Percentiles rank a stretch among this genome's conserved stretches.
These are phyloP conservation scores for Pluteus cervinus DNA, from an alignment of 768 basidiomycete species.

Conservation along the genomic window DNA sequence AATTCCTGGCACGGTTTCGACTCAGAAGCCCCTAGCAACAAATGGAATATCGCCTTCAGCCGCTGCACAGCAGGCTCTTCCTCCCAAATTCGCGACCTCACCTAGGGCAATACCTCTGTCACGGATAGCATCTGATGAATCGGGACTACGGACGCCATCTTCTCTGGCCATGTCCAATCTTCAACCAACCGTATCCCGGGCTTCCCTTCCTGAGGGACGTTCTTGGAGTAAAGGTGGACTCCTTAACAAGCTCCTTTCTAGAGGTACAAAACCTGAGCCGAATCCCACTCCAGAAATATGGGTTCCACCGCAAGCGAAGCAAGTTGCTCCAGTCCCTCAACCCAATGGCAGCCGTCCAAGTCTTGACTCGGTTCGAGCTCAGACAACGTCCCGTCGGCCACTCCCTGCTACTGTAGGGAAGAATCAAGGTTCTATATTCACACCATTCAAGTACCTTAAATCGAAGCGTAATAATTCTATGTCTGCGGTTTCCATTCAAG, in stretches of 20 bases:
- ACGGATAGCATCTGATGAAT: slow-evolving; percentile 39
- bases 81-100: too few relatives aligned
- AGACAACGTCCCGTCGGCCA: slow-evolving; percentile 28
- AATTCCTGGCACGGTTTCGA: too few relatives aligned
- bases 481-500: slow-evolving; percentile 72
- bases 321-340: not conserved
- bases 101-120: slow-evolving; percentile 21
- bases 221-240: slow-evolving; percentile 31
- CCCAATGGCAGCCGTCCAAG: too few relatives aligned
- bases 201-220: slow-evolving; percentile 33
- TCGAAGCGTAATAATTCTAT: slow-evolving; percentile 58
- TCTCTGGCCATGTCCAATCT: slow-evolving; percentile 50
- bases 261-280: not conserved
- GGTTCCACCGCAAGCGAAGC: slow-evolving; percentile 6
- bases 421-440: slow-evolving; percentile 42
- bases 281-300: not conserved
- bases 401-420: slow-evolving; percentile 28
- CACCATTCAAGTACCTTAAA: slow-evolving; percentile 56
- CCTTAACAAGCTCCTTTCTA: slow-evolving; percentile 14
- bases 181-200: slow-evolving; percentile 33
- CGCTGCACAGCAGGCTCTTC: too few relatives aligned
- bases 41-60: too few relatives aligned
- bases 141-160: slow-evolving; percentile 57
- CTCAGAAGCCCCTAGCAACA: too few relatives aligned
- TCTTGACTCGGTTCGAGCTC: too few relatives aligned